Evolutionary conservation across 306 rosid genomes (phyloP).

Genomic region (peach (Prunus persica)): DNA sequence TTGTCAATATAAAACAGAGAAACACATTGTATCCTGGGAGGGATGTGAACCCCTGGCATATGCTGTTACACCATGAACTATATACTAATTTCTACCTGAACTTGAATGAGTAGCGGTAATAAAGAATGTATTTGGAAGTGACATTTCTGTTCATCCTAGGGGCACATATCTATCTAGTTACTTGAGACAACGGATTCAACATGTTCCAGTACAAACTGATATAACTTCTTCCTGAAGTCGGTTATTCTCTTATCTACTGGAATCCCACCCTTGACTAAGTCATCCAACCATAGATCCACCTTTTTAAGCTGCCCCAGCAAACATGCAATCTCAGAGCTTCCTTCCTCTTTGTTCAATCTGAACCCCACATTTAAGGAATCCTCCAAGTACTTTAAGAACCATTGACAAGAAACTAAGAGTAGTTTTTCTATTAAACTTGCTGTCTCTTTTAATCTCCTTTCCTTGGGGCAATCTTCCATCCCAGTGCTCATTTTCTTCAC

Average conservation of each 20-base stretch:
- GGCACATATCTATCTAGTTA: background rate
- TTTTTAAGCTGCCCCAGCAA: background rate
- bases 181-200: background rate
- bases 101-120: background rate
- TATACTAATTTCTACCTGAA: background rate
- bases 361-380: background rate
- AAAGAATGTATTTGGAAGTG: too few relatives aligned
- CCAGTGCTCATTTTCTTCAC: background rate
- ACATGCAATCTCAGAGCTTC: background rate
- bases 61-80: background rate
- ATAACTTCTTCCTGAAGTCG: background rate
- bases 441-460: background rate
- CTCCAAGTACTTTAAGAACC: background rate
- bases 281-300: background rate
- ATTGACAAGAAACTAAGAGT: background rate
- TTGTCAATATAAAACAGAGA: background rate
- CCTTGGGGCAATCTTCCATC: background rate
- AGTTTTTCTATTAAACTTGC: background rate
- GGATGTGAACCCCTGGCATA: background rate
- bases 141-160: background rate
- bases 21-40: background rate
- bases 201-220: background rate
- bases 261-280: background rate
- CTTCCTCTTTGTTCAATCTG: background rate
- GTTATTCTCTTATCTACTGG: background rate